Evolutionary conservation across 2,329 filamentous ascomycete species (phyloP).

Genomic region (Eurotiales sp.): DNA sequence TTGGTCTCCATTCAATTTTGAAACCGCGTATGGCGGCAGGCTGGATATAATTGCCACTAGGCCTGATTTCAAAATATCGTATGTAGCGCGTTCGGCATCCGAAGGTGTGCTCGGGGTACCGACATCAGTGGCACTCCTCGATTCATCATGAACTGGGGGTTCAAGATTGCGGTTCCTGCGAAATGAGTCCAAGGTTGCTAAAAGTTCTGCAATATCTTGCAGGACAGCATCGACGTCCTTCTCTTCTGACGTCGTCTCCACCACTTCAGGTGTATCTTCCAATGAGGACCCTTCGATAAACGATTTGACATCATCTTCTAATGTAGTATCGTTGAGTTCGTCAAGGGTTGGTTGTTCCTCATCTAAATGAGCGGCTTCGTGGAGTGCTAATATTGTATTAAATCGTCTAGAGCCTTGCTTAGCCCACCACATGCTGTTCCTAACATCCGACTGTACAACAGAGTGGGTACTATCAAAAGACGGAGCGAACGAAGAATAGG

Average conservation of each 20-base stretch:
- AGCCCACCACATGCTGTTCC: constrained; percentile 46
- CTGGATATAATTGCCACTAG: constrained; percentile 68
- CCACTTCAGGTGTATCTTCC: constrained; percentile 15
- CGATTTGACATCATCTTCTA: constrained; percentile 42
- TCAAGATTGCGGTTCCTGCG: constrained; percentile 57
- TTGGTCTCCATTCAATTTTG: constrained; percentile 81
- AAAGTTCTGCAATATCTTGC: constrained; percentile 55
- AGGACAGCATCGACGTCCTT: constrained; percentile 51
- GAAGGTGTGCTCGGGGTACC: constrained; percentile 45
- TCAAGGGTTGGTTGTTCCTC: constrained; percentile 24
- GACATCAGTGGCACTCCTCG: constrained; percentile 2
- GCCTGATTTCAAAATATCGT: constrained; percentile 71
- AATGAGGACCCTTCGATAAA: constrained; percentile 23
- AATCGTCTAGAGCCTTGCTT: constrained; percentile 39
- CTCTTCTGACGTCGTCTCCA: constrained; percentile 14
- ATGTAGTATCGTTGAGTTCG: constrained; percentile 35
- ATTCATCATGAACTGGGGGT: constrained; percentile 15
- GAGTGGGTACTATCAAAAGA: constrained; percentile 43
- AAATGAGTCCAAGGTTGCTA: constrained; percentile 60
- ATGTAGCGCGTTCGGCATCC: constrained; percentile 55
- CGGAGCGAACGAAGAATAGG: constrained; percentile 49
- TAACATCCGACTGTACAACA: constrained; percentile 39
- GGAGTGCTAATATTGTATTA: constrained; percentile 31
- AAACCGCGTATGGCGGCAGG: constrained; percentile 78
- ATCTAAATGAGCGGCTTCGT: constrained; percentile 18